Base-by-base conservation (phyloP, 2,329 filamentous ascomycete species). In the Scedosporium dehoogii region DNA sequence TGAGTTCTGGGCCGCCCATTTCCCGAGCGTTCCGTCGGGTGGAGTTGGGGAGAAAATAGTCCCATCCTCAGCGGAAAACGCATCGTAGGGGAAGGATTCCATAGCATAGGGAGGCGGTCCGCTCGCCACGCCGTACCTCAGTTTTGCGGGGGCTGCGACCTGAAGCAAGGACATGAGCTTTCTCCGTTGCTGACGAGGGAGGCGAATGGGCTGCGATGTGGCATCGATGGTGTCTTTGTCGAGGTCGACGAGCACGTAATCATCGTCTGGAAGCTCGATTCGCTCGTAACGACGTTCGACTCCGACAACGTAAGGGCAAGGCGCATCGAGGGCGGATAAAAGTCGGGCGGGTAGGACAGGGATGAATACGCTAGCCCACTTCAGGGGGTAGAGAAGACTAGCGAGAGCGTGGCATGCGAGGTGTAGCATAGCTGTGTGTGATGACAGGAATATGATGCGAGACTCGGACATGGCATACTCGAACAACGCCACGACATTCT, bases 251-350 rank as follows among this genome's bases (percentile, higher is more conserved):
- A 97, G 80, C 18, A 97, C 92, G 72, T 93, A 97, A 71, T 97
- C 94, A 69, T 97, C 94, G 6, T 96, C 91, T 0, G 94, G 94
- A 51, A 97, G 82, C 68, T 92, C 88, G 57, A 92, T 84, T 63
- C 85, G 85, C 68, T 96, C 91, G 71, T 97, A 97, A 63, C 92
- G 86, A 67, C 92, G 85, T 76, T 99, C 94, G 63, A 99, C 91
- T 58, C 94, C 94, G 53, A 97, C 91, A 67, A 99, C 96, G 70
- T 97, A 99, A 0, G 94, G 94, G 69, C 94, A 97, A 2, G 93
- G 93, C 1, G 93, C 93, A 69, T 97, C 94, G 18, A 99, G 82
- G 2, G 92, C 93, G 61, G 94, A 92, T 9, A 99, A 81, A 23
- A 99, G 79, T 42, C 93, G 86, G 7, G 91, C 90, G 5, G 93